Evolutionary conservation across 192 early-diverging fungal species (phyloP), one percentile per base, ranked within the genome.

Genomic region (Pilaira anomala): DNA sequence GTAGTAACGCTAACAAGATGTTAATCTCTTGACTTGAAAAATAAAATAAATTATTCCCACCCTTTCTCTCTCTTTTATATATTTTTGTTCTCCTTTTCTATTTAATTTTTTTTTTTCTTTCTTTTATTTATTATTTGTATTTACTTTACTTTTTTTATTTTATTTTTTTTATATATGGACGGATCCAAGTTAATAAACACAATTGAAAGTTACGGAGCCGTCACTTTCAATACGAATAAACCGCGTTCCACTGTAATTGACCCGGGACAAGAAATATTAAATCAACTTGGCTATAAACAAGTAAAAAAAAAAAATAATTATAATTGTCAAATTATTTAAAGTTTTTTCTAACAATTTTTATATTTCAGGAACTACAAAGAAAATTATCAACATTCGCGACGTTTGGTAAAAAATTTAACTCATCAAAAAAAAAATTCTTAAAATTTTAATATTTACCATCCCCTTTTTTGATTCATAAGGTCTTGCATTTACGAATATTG

Each of bases 401-500:
- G 25, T 69, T 69, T 24, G 67, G 67, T 69, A 57, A 28, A 24
- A 44, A 0, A n/a, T n/a, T n/a, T n/a, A n/a, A n/a, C n/a, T n/a
- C n/a, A n/a, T n/a, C n/a, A n/a, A 24, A 14, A 16, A 18, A n/a
- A 16, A 7, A 12, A 50, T 18, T 3, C 26, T 48, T 30, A 18
- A 42, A 26, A 18, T 63, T 29, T 30, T 26, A 7, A 25, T 18
- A 0, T 26, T 29, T 22, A 36, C 41, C 1, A 24, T 60, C 9
- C 52, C 28, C 25, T 60, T 30, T 7, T 48, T 60, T 33, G 30
- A 29, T 3, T 44, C 19, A 0, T 46, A 45, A 58, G 71, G 71
- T 7, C 58, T 73, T 11, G 71, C 71, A 19, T 73, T 73, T 28
- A 63, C 65, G 12, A 73, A 73, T 36, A 67, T 73, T 5, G 71